Evolutionary conservation across 1,284 basidiomycete species (phyloP).

Genomic region (Taiwanofungus camphoratus): DNA sequence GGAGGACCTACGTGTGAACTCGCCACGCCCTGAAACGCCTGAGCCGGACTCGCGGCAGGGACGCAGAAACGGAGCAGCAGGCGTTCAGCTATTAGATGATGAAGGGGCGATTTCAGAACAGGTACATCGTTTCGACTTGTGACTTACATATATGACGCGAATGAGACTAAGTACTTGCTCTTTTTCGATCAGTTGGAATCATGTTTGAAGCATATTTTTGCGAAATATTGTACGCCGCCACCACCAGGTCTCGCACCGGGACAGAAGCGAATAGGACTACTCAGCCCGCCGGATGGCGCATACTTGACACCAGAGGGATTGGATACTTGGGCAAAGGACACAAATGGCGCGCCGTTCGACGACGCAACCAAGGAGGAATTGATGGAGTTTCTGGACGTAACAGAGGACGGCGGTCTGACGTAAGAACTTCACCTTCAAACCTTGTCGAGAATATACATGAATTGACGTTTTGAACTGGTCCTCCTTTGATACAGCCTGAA

Average conservation of each 20-base stretch:
- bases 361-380: slow-evolving; percentile 74
- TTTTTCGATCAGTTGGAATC: slow-evolving; percentile 42
- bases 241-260: slow-evolving; percentile 21
- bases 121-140: slow-evolving; percentile 30
- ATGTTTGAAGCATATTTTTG: slow-evolving; percentile 66
- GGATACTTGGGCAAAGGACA: slow-evolving; percentile 70
- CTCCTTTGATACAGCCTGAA: slow-evolving; percentile 48
- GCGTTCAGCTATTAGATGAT: slow-evolving; percentile 51
- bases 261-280: slow-evolving; percentile 24
- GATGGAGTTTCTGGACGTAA: slow-evolving; percentile 67
- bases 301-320: slow-evolving; percentile 53
- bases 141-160: not conserved
- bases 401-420: slow-evolving; percentile 68
- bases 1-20: slow-evolving; percentile 34
- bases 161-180: not conserved
- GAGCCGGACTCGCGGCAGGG: slow-evolving; percentile 57
- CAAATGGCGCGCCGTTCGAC: slow-evolving; percentile 69
- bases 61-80: slow-evolving; percentile 40
- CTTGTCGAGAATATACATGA: too few relatives aligned
- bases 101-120: slow-evolving; percentile 62
- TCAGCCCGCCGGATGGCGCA: slow-evolving; percentile 50
- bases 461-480: too few relatives aligned
- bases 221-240: slow-evolving; percentile 63
- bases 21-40: slow-evolving; percentile 53
- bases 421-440: slow-evolving; percentile 33